Evolutionary conservation across 2,329 filamentous ascomycete genomes (phyloP), one percentile per base, ranked within the genome.

Genomic region (Huntiella bhutanensis): DNA sequence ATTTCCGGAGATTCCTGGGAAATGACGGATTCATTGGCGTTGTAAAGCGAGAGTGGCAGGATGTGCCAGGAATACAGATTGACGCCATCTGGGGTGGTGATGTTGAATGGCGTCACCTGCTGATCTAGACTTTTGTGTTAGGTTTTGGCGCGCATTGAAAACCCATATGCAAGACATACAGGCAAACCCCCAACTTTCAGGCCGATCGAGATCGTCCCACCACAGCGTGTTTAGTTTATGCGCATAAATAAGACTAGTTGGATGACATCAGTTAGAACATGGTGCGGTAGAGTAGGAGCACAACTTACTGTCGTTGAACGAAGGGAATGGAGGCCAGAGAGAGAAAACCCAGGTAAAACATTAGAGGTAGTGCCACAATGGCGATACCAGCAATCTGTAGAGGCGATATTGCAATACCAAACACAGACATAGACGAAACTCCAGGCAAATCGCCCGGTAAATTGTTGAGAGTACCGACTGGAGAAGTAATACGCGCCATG

Each of bases 1-100:
- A 72, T 59, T 0, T 71, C 72, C 1, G 63, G 59, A 4, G 63
- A 59, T 53, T 75, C 69, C 4, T 62, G 59, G 35, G 71, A 63
- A 10, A 92, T 64, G 11, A 65, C 63, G 16, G 68, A 62, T 55
- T 92, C 81, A 54, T 93, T 71, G 53, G 80, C 68, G 5, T 75
- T 66, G 58, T 92, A 93, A 0, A 84, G 65, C 44, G 80, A 75
- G 5, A 92, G 62, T 0, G 88, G 88, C 42, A 95, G 64, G 46
- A 96, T 71, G 57, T 95, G 88, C 88, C 88, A 96, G 19, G 82
- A 82, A 57, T 91, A 92, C 13, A 96, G 64, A 2, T 67, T 75
- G 59, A 87, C 79, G 35, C 77, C 75, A 58, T 95, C 87, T 1
- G 75, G 66, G 0, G 85, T 91, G 3, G 63, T 64, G 34, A 96